These are phyloP conservation scores for Didymella segeticola DNA, from an alignment of 2,329 filamentous ascomycete genomes.

Conservation along the genomic window DNA sequence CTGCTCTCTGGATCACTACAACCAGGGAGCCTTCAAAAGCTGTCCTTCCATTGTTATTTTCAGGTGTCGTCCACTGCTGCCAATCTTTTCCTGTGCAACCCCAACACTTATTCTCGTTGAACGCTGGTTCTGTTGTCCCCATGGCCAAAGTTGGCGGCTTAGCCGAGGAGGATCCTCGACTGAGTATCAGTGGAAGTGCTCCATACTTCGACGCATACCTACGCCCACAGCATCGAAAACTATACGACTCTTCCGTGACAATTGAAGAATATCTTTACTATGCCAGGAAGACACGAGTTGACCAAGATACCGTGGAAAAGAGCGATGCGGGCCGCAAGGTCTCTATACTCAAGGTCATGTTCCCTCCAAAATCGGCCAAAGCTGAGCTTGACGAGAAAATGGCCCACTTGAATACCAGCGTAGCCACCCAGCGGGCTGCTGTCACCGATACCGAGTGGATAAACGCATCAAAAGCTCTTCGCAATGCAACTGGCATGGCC, in stretches of 20 bases:
- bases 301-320: conserved; percentile 33
- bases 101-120: background rate
- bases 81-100: too few species aligned
- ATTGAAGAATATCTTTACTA: conserved; percentile 53
- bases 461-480: conserved; percentile 42
- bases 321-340: background rate
- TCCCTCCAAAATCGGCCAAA: conserved; percentile 1
- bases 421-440: conserved; percentile 5
- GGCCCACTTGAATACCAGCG: background rate
- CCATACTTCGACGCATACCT: background rate
- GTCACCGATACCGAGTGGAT: conserved; percentile 45
- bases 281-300: conserved; percentile 45
- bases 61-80: background rate
- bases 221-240: conserved; percentile 8
- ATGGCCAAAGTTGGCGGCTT: conserved; percentile 10
- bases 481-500: conserved; percentile 39
- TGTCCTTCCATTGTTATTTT: too few species aligned
- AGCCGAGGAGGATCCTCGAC: conserved; percentile 2
- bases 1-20: too few species aligned
- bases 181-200: conserved; percentile 1
- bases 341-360: conserved; percentile 1
- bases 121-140: background rate
- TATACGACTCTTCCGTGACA: conserved; percentile 1
- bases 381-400: conserved; percentile 2
- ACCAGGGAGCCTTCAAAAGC: background rate